Evolutionary conservation across 495 filamentous ascomycete genomes (phyloP).

Genomic region (Copromyces sp.): DNA sequence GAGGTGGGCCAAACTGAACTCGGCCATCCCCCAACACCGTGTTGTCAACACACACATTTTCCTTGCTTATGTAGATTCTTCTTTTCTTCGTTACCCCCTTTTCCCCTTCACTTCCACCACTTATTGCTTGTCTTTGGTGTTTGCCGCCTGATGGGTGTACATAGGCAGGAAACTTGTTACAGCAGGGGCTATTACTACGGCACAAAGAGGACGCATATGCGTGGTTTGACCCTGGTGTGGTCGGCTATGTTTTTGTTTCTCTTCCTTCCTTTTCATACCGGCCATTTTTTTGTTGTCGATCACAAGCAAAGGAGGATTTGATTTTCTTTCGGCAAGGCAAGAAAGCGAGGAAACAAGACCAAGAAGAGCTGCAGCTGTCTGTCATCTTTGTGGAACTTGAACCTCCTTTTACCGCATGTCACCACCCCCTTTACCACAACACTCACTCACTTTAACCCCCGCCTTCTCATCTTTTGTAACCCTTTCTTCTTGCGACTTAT

Average conservation of each 20-base stretch:
- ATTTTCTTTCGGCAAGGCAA: neutral
- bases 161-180: neutral
- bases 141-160: neutral
- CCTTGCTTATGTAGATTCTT: neutral
- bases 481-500: neutral
- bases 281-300: neutral
- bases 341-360: neutral
- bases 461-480: neutral
- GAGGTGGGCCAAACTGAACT: constrained; percentile 22
- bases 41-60: neutral
- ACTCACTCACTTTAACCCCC: neutral
- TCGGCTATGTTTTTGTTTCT: neutral
- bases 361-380: neutral
- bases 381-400: neutral
- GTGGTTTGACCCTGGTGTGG: neutral
- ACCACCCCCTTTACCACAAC: neutral
- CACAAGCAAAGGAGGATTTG: neutral
- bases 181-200: neutral
- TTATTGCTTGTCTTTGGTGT: neutral
- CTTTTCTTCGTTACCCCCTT: neutral
- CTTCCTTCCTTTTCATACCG: neutral
- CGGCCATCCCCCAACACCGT: neutral
- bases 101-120: constrained; percentile 7
- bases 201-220: neutral
- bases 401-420: neutral